Conservation (phyloP, 805 yeast species). For the Alloascoidea africana region DNA sequence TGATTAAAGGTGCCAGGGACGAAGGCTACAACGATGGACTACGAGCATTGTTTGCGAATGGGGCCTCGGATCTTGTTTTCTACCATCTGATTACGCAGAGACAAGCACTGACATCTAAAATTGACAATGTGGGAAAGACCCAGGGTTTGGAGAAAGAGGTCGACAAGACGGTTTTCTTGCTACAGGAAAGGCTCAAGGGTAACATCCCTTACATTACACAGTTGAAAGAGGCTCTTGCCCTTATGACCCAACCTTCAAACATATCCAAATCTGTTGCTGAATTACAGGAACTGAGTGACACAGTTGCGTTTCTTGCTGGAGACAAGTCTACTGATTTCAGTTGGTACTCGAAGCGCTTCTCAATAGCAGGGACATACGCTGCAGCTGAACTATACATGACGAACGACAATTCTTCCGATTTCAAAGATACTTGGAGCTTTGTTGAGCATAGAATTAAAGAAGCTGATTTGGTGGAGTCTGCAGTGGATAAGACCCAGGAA, state of each 20-base stretch:
- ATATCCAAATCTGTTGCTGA: constrained; percentile 42
- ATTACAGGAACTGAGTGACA: constrained; percentile 67
- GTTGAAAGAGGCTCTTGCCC: constrained; percentile 33
- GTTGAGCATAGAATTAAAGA: constrained; percentile 43
- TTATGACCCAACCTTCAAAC: constrained; percentile 52
- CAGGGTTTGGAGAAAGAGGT: constrained; percentile 16
- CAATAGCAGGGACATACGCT: constrained; percentile 55
- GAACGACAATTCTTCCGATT: constrained; percentile 47
- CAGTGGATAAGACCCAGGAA: constrained; percentile 54
- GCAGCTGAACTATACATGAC: constrained; percentile 70
- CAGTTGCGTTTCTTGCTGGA: constrained; percentile 65
- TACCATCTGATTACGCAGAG: constrained; percentile 38
- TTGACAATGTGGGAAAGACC: constrained; percentile 17
- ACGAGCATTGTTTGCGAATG: constrained; percentile 25
- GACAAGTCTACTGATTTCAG: constrained; percentile 67
- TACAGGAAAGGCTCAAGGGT: constrained; percentile 27
- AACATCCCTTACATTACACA: constrained; percentile 30
- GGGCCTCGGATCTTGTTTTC: constrained; percentile 37
- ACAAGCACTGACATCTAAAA: constrained; percentile 20
- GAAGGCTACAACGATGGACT: constrained; percentile 37
- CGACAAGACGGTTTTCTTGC: constrained; percentile 19
- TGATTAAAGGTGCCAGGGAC: constrained; percentile 31
- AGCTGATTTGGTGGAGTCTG: constrained; percentile 38
- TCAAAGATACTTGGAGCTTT: constrained; percentile 42
- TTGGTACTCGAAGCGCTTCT: constrained; percentile 83